These are phyloP conservation scores for Starmerella bombicola DNA, from an alignment of 805 yeast species.

Conservation along the genomic window DNA sequence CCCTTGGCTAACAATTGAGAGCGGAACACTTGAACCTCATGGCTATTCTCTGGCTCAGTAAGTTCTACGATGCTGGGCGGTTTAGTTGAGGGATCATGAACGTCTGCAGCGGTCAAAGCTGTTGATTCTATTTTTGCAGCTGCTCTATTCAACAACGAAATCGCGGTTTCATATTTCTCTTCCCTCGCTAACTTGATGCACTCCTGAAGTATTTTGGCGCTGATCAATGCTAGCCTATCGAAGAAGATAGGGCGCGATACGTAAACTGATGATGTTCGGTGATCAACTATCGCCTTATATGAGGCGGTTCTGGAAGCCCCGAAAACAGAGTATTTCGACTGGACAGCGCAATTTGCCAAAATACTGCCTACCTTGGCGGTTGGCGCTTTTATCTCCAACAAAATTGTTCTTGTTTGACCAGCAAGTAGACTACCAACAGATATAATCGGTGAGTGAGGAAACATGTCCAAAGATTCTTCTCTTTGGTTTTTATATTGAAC, in stretches of 20 bases:
- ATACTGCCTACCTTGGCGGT: background rate
- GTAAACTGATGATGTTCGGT: background rate
- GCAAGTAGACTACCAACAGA: constrained; percentile 7
- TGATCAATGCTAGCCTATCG: constrained; percentile 3
- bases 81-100: background rate
- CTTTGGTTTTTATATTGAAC: background rate
- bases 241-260: constrained; percentile 3
- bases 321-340: constrained; percentile 3
- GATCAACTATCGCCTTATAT: background rate
- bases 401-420: constrained; percentile 11
- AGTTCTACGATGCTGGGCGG: background rate
- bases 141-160: background rate
- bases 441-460: background rate
- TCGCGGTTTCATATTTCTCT: background rate
- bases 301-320: background rate
- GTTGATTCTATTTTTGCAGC: constrained; percentile 1
- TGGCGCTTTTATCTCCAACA: background rate
- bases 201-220: constrained; percentile 3
- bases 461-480: background rate
- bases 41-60: background rate
- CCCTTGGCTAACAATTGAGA: background rate
- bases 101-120: background rate
- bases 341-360: background rate
- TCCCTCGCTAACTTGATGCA: background rate
- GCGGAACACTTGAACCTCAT: background rate